phyloP scores from a whole-genome alignment of 192 early-diverging fungal genomes.

The Thamnidium elegans region DNA sequence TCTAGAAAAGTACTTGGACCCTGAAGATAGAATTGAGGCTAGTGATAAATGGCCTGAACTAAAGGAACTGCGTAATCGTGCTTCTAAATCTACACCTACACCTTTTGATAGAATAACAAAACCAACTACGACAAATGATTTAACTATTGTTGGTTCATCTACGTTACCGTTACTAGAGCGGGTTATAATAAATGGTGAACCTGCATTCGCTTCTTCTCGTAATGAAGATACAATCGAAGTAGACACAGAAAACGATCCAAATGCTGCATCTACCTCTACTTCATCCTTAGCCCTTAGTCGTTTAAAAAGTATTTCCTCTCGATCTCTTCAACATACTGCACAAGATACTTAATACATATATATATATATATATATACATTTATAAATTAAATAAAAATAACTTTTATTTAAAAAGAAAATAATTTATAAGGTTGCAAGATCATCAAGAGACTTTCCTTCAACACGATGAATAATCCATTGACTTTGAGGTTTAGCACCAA shows the following conservation, averaged over 20 bases:
- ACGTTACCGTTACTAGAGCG: neutral
- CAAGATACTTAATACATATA: too few relatives aligned
- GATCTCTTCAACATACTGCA: neutral
- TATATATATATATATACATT: neutral
- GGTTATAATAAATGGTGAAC: constrained; percentile 5
- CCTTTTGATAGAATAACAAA: constrained; percentile 7
- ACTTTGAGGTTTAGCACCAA: constrained; percentile 65
- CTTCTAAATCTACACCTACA: neutral
- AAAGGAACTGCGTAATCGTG: neutral
- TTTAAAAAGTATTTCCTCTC: neutral
- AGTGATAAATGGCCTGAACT: constrained; percentile 1
- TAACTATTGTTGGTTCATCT: neutral
- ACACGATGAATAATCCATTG: constrained; percentile 81
- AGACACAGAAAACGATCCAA: neutral
- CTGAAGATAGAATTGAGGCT: neutral
- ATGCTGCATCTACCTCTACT: neutral
- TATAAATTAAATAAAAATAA: neutral
- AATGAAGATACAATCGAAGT: neutral
- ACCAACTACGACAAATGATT: neutral
- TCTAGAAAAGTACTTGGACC: constrained; percentile 6
- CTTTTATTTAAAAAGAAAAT: neutral
- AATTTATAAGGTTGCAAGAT: constrained; percentile 46
- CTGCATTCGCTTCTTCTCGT: neutral
- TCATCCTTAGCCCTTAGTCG: neutral
- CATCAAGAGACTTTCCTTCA: constrained; percentile 52